Base-by-base conservation (phyloP, 2,329 filamentous ascomycete genomes). In the Epichloe hybrida region DNA sequence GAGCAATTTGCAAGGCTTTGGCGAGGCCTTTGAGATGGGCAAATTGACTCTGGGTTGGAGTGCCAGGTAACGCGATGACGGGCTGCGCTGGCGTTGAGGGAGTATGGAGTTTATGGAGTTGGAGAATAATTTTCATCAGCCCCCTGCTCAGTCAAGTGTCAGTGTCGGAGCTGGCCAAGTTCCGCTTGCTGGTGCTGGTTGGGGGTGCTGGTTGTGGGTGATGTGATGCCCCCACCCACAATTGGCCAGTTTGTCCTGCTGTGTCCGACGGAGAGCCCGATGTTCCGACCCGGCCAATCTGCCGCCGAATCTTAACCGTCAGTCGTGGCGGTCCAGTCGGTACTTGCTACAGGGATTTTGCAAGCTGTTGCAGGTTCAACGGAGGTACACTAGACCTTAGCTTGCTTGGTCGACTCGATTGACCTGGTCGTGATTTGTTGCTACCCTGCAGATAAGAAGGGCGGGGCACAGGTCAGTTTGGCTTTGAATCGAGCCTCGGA, bases 71-170 rank as follows among this genome's bases (percentile, higher is more conserved):
- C 56, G 62, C 61, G 62, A 62, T 62, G 62, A 59, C 59, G 60
- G 62, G 58, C 57, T 58, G 52, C 56, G 60, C 56, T 60, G 57
- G 55, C 52, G 55, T 55, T 53, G 50, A 43, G 50, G 5, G 48
- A 52, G 17, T 17, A 17, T 17, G 17, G 17, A 52, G 46, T 23
- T 17, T 23, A 50, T 52, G 55, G 48, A 49, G 52, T 56, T 59
- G 57, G 53, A 62, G 61, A 65, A 66, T 63, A 66, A 64, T 66
- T 66, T 66, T 66, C 63, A 65, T 59, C 59, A 54, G 56, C 39
- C 50, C 36, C 12, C 31, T 40, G 20, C 35, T 34, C 27, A 38
- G 13, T 17, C 39, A 20, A 34, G 17, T 23, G 36, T n/a, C 21
- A 31, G 39, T 36, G 12, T 12, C 36, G 41, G n/a, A 46, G 49